Percentiles rank a stretch among this genome's conserved stretches.
Conservation (phyloP, 208 protist species). For the Leishmania braziliensis region DNA sequence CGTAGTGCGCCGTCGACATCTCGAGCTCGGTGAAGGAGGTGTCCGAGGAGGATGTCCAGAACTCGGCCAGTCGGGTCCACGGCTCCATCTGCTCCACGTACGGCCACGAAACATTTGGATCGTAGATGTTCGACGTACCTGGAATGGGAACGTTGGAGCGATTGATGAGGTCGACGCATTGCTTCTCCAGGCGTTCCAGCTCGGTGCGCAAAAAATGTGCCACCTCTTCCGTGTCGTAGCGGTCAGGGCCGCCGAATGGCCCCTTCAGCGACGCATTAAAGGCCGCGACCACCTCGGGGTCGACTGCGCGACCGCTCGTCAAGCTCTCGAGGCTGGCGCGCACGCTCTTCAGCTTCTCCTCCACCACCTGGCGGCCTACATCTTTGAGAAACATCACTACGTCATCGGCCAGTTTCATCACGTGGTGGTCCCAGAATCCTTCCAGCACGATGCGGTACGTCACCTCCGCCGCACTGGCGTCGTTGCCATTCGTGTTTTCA, state of each 20-base stretch:
- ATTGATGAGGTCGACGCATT: conserved; percentile 81
- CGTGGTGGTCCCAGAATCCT: conserved; percentile 90
- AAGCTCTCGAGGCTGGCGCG: conserved; percentile 54
- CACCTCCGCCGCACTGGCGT: conserved; percentile 66
- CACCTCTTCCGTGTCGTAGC: conserved; percentile 81
- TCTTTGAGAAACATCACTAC: conserved; percentile 88
- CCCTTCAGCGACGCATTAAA: conserved; percentile 65
- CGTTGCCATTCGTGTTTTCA: conserved; percentile 66
- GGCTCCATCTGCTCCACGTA: conserved; percentile 86
- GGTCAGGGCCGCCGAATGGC: conserved; percentile 64
- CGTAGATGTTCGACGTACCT: conserved; percentile 77
- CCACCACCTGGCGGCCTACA: conserved; percentile 69
- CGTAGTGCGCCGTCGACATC: conserved; percentile 90
- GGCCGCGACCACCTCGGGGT: conserved; percentile 61
- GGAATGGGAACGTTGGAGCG: conserved; percentile 84
- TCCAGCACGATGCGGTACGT: conserved; percentile 88
- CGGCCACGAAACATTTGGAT: conserved; percentile 84
- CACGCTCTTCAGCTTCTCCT: conserved; percentile 75
- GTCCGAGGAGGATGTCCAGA: conserved; percentile 88
- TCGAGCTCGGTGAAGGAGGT: conserved; percentile 87
- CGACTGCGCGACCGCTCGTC: conserved; percentile 38
- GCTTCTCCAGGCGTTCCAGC: conserved; percentile 70
- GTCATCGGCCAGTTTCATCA: conserved; percentile 87
- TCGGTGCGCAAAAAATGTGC: conserved; percentile 81
- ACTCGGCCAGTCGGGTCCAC: conserved; percentile 87